These are phyloP conservation scores for Bonia amplexicaulis DNA, from an alignment of 176 grass and related monocot species.

Conservation along the genomic window DNA sequence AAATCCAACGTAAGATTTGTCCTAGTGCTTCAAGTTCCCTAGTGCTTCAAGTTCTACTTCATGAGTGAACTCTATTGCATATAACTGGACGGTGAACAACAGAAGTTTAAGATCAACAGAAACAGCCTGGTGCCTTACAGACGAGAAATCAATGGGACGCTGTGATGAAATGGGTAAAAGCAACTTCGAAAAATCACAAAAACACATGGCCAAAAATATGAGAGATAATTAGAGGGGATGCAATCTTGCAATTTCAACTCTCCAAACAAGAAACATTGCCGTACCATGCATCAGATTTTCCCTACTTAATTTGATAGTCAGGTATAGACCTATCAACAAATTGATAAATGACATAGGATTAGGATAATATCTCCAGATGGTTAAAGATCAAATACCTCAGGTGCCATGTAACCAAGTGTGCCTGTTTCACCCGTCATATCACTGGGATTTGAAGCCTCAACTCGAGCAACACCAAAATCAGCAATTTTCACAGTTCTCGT, in stretches of 20 bases:
- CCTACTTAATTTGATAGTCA: neutral
- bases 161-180: neutral
- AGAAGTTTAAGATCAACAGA: neutral
- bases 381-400: conserved; percentile 65
- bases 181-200: neutral
- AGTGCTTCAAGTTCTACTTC: neutral
- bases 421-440: conserved; percentile 99
- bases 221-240: neutral
- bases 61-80: neutral
- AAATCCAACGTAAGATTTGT: neutral
- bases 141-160: neutral
- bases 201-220: neutral
- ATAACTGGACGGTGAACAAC: neutral
- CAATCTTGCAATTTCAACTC: neutral
- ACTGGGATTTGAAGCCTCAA: conserved; percentile 97
- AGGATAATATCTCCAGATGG: neutral
- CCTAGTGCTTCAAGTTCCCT: neutral
- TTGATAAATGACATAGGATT: neutral
- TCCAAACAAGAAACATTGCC: neutral
- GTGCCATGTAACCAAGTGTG: conserved; percentile 99
- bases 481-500: conserved; percentile 92
- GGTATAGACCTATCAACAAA: neutral
- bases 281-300: neutral
- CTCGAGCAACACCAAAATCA: conserved; percentile 97
- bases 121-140: neutral